Conservation (phyloP, 192 early-diverging fungal species). For the Diversispora epigaea region DNA sequence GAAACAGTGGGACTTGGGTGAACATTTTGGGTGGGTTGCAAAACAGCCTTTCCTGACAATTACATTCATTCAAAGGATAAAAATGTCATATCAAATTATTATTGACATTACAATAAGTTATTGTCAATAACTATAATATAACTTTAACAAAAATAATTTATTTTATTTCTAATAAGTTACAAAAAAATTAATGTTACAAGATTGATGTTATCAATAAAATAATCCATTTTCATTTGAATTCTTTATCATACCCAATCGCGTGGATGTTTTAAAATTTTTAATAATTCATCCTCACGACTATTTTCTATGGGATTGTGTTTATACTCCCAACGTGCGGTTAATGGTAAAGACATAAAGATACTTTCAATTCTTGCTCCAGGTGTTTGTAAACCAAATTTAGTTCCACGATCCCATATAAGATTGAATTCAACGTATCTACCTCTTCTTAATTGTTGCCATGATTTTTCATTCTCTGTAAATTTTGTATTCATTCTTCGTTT, state of each 20-base stretch:
- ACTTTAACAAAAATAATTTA: too few relatives aligned
- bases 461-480: slow-evolving; percentile 73
- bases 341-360: slow-evolving; percentile 89
- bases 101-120: too few relatives aligned
- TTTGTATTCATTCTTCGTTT: slow-evolving; percentile 75
- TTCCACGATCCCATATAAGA: slow-evolving; percentile 93
- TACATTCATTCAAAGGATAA: too few relatives aligned
- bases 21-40: too few relatives aligned
- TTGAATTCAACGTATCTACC: slow-evolving; percentile 99
- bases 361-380: slow-evolving; percentile 96
- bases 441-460: slow-evolving; percentile 94
- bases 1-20: too few relatives aligned
- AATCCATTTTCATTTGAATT: too few relatives aligned
- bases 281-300: slow-evolving; percentile 70
- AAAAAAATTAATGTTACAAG: too few relatives aligned
- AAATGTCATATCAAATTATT: too few relatives aligned
- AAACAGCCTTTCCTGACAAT: too few relatives aligned
- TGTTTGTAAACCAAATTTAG: slow-evolving; percentile 96
- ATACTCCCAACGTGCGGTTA: slow-evolving; percentile 97
- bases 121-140: too few relatives aligned
- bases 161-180: too few relatives aligned
- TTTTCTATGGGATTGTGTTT: slow-evolving; percentile 67
- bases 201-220: too few relatives aligned
- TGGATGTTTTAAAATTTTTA: slow-evolving; percentile 79
- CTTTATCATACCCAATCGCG: slow-evolving; percentile 62